Evolutionary conservation across 768 basidiomycete species (phyloP).

Genomic region (Lanmaoa pseudosensibilis): DNA sequence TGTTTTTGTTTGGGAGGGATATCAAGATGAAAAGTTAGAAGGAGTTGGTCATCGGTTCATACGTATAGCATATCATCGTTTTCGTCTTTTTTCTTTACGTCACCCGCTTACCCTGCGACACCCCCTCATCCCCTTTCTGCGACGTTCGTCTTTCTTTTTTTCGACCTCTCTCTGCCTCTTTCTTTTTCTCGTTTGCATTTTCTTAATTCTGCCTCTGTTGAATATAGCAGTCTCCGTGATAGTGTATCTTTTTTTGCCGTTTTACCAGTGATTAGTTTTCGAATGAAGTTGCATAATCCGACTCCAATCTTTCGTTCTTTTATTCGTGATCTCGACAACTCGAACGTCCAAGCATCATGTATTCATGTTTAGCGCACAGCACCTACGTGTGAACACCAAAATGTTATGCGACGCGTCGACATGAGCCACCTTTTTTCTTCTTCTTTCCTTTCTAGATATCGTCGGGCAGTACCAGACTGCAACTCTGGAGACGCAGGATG

Average conservation of each 20-base stretch:
- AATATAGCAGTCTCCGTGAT: constrained; percentile 13
- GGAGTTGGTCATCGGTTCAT: neutral
- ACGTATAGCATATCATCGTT: constrained; percentile 20
- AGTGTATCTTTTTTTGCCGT: constrained; percentile 22
- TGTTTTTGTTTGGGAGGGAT: constrained; percentile 11
- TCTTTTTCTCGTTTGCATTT: neutral
- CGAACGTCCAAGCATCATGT: no score
- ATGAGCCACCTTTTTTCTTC: neutral
- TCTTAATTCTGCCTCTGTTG: neutral
- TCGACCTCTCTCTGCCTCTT: neutral
- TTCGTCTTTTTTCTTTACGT: neutral
- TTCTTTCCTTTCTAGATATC: no score
- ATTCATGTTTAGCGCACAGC: neutral
- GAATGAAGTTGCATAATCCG: constrained; percentile 10
- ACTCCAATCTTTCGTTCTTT: no score
- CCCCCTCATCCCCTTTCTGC: neutral
- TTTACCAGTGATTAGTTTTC: neutral
- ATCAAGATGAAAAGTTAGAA: constrained; percentile 7
- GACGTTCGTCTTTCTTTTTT: neutral
- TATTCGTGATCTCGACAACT: neutral
- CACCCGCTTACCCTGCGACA: constrained; percentile 13
- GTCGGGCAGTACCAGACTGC: neutral
- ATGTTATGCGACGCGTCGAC: neutral
- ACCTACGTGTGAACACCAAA: neutral
- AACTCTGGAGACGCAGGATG: neutral